Conservation (phyloP, 768 basidiomycete genomes). For the Strobilomyces echinocephalus region DNA sequence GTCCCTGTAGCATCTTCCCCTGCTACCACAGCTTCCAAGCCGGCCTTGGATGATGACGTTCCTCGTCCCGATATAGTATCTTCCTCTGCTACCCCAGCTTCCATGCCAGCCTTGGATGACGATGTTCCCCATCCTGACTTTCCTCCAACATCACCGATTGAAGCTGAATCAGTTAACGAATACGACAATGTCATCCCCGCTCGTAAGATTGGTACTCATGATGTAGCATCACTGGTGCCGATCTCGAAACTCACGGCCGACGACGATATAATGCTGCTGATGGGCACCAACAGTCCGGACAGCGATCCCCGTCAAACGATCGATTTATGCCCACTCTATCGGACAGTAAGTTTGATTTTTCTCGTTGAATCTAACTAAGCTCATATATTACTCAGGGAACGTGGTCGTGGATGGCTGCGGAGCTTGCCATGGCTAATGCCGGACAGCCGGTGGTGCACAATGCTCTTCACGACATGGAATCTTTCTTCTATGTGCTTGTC, state of each 20-base stretch:
- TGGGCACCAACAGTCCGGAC: not conserved
- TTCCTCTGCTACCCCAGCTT: too few relatives aligned
- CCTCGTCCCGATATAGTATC: too few relatives aligned
- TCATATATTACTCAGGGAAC: not conserved
- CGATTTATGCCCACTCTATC: not conserved
- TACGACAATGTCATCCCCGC: not conserved
- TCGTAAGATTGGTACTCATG: not conserved
- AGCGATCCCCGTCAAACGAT: not conserved
- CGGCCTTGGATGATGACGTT: too few relatives aligned
- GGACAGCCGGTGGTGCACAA: constrained; percentile 1
- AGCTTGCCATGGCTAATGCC: constrained; percentile 4
- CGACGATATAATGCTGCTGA: not conserved
- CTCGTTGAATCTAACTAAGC: not conserved
- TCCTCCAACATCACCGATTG: not conserved
- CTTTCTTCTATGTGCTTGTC: not conserved
- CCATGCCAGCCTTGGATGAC: too few relatives aligned
- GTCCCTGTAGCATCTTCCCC: too few relatives aligned
- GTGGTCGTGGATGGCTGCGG: constrained; percentile 2
- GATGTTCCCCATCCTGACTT: not conserved
- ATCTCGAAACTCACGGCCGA: not conserved
- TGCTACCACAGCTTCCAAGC: not conserved
- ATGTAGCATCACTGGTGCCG: not conserved
- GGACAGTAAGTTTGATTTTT: not conserved
- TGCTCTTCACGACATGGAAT: not conserved
- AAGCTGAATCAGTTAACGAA: not conserved